Evolutionary conservation across 345 rosid genomes (phyloP).

Genomic region (Syzygium grande): DNA sequence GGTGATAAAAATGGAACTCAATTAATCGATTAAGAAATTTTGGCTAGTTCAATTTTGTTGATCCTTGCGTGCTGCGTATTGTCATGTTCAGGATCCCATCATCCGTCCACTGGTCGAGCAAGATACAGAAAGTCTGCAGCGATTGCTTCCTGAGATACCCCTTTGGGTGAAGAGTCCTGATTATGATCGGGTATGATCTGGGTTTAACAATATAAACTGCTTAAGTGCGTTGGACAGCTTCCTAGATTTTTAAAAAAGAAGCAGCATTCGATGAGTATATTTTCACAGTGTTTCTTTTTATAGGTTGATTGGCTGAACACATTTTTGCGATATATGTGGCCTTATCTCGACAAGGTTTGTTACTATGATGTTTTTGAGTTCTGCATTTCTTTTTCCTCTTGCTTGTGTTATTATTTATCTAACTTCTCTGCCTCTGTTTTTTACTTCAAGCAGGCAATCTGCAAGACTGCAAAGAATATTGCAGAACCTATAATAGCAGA

Average conservation of each 20-base stretch:
- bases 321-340: slow-evolving; percentile 81
- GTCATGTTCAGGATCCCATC: slow-evolving; percentile 53
- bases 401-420: neutral
- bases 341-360: slow-evolving; percentile 87
- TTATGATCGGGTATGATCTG: slow-evolving; percentile 63
- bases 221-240: neutral
- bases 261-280: neutral
- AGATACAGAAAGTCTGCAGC: slow-evolving; percentile 64
- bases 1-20: neutral
- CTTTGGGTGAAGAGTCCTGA: slow-evolving; percentile 93
- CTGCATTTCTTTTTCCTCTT: neutral
- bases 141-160: slow-evolving; percentile 92
- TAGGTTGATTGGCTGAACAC: slow-evolving; percentile 92
- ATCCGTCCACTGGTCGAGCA: slow-evolving; percentile 61
- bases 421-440: neutral
- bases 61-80: neutral
- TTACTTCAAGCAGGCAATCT: slow-evolving; percentile 56
- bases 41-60: neutral
- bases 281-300: neutral
- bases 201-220: neutral
- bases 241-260: neutral
- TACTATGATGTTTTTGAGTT: neutral
- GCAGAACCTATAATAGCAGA: slow-evolving; percentile 84
- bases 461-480: slow-evolving; percentile 60
- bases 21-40: neutral